Conservation (phyloP, 2,329 filamentous ascomycete species). For the Pezicula carpinea region DNA sequence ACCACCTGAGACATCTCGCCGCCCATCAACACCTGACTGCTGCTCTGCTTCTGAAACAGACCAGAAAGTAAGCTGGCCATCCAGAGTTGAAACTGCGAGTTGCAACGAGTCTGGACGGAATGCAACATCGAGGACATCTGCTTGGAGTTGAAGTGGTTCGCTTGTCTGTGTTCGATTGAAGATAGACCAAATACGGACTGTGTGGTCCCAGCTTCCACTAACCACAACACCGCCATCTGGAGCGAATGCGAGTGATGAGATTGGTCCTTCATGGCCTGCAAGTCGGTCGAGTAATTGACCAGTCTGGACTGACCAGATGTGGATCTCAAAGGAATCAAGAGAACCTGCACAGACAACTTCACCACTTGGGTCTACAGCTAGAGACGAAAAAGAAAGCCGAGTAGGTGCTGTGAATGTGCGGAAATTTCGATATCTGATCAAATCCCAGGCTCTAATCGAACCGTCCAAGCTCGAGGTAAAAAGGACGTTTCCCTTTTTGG, state of each 20-base stretch:
- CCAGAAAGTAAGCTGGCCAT: slow-evolving; percentile 96
- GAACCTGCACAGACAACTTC: slow-evolving; percentile 96
- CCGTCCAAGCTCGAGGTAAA: slow-evolving; percentile 95
- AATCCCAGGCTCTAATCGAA: slow-evolving; percentile 91
- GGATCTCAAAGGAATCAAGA: slow-evolving; percentile 92
- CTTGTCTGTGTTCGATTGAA: slow-evolving; percentile 92
- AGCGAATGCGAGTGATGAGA: slow-evolving; percentile 83
- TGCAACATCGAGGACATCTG: slow-evolving; percentile 82
- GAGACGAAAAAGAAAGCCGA: slow-evolving; percentile 83
- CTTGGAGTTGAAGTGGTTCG: slow-evolving; percentile 86
- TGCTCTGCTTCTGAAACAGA: slow-evolving; percentile 83
- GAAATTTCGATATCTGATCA: slow-evolving; percentile 95
- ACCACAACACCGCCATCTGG: slow-evolving; percentile 79
- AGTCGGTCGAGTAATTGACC: slow-evolving; percentile 90
- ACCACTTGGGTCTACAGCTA: slow-evolving; percentile 95
- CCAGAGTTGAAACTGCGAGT: slow-evolving; percentile 84
- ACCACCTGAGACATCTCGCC: slow-evolving; percentile 88
- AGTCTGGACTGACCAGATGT: slow-evolving; percentile 98
- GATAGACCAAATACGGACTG: slow-evolving; percentile 92
- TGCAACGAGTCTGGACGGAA: slow-evolving; percentile 89
- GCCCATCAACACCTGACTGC: slow-evolving; percentile 79
- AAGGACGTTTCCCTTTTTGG: slow-evolving; percentile 89
- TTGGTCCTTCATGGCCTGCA: slow-evolving; percentile 88
- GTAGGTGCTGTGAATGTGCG: slow-evolving; percentile 94
- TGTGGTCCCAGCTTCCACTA: slow-evolving; percentile 95